A percentile compares a stretch with the other conserved stretches of the same genome.
Evolutionary conservation across 805 yeast species (phyloP).

Genomic region (Saturnispora dispora): DNA sequence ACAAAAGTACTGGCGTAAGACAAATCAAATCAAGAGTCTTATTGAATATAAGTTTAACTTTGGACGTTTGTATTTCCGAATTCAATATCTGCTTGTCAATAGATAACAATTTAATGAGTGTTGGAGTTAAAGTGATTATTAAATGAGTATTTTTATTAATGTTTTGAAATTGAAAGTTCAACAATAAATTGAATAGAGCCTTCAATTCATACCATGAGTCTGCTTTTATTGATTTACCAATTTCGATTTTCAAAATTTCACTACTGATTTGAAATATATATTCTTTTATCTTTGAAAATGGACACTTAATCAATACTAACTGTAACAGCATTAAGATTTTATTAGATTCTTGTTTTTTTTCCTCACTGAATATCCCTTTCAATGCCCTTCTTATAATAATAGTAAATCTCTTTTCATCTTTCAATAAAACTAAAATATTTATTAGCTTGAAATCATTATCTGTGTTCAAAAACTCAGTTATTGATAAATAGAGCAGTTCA

Average conservation of each 20-base stretch:
- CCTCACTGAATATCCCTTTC: background rate
- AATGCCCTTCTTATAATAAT: background rate
- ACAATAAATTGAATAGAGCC: background rate
- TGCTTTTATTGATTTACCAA: background rate
- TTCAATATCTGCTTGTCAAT: background rate
- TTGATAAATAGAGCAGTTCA: background rate
- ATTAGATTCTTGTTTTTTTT: background rate
- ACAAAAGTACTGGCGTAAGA: slow-evolving; percentile 6
- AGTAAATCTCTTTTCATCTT: background rate
- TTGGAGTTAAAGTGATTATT: background rate
- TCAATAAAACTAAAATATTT: background rate
- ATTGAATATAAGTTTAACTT: slow-evolving; percentile 3
- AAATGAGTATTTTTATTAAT: background rate
- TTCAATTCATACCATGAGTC: background rate
- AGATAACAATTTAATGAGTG: background rate
- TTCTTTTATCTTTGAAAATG: background rate
- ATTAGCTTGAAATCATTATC: background rate
- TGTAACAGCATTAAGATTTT: background rate
- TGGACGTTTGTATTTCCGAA: background rate
- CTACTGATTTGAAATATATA: background rate
- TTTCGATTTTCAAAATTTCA: background rate
- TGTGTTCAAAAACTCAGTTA: background rate
- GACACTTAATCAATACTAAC: background rate
- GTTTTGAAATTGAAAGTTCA: background rate
- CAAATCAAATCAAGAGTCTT: slow-evolving; percentile 9